Evolutionary conservation across 305 asterid species (phyloP).

Genomic region (Fraxinus ornus): DNA sequence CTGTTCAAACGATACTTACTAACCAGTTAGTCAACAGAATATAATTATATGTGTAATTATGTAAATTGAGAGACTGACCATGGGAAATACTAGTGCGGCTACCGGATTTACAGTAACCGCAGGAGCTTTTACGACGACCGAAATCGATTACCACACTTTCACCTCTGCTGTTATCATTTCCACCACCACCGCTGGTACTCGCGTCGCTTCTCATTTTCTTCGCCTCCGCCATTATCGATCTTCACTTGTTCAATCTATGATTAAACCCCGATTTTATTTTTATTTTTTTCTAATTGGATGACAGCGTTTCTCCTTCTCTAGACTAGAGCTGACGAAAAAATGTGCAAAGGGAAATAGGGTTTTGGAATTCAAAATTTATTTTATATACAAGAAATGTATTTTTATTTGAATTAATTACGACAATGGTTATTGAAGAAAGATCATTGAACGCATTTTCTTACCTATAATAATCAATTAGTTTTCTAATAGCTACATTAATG

Average conservation of each 20-base stretch:
- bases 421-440: too few species aligned
- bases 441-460: too few species aligned
- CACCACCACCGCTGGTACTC: slow-evolving; percentile 66
- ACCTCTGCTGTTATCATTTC: slow-evolving; percentile 35
- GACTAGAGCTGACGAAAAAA: too few species aligned
- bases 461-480: too few species aligned
- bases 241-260: background rate
- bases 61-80: slow-evolving; percentile 48
- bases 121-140: slow-evolving; percentile 73
- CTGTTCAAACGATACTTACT: slow-evolving; percentile 1
- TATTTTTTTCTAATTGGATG: background rate
- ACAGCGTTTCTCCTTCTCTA: background rate
- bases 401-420: too few species aligned
- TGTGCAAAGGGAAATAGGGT: background rate
- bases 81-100: slow-evolving; percentile 62
- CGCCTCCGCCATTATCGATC: slow-evolving; percentile 63
- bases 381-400: too few species aligned
- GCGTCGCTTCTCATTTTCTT: slow-evolving; percentile 78
- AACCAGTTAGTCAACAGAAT: background rate
- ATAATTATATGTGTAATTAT: background rate
- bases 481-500: too few species aligned
- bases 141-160: slow-evolving; percentile 69
- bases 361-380: too few species aligned
- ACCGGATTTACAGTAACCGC: slow-evolving; percentile 91
- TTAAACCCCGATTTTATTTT: background rate